Conservation (phyloP, 441 rosid species). For the Erodium chrysanthum region DNA sequence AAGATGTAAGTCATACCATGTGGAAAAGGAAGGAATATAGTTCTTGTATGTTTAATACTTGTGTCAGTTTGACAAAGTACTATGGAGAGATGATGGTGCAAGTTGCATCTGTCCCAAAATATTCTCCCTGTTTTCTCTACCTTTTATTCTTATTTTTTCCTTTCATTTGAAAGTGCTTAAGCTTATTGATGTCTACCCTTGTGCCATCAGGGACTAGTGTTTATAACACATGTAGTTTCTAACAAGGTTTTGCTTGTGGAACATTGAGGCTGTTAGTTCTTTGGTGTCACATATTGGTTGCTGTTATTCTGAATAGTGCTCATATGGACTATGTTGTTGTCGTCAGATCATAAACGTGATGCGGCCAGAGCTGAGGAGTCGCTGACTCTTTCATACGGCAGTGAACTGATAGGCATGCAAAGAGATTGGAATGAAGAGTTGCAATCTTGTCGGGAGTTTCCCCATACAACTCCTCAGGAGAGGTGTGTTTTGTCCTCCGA, state of each 20-base stretch:
- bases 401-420: constrained; percentile 98
- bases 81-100: background rate
- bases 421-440: constrained; percentile 99
- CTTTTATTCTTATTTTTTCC: background rate
- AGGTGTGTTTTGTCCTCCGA: constrained; percentile 38
- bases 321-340: constrained; percentile 8
- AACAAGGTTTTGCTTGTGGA: background rate
- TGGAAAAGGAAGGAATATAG: too few species aligned
- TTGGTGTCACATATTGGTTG: background rate
- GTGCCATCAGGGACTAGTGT: background rate
- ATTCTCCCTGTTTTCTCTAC: background rate
- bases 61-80: background rate
- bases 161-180: background rate
- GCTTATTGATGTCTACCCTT: background rate
- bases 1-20: too few species aligned
- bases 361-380: constrained; percentile 98
- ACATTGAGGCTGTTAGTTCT: background rate
- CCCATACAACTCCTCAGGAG: constrained; percentile 84
- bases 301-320: background rate
- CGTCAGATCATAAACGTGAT: constrained; percentile 82
- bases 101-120: background rate
- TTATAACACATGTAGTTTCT: background rate
- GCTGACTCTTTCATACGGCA: constrained; percentile 91
- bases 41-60: background rate
- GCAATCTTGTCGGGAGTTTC: constrained; percentile 97